Conservation (phyloP, 2,329 filamentous ascomycete species). For the Fusarium coffeatum region DNA sequence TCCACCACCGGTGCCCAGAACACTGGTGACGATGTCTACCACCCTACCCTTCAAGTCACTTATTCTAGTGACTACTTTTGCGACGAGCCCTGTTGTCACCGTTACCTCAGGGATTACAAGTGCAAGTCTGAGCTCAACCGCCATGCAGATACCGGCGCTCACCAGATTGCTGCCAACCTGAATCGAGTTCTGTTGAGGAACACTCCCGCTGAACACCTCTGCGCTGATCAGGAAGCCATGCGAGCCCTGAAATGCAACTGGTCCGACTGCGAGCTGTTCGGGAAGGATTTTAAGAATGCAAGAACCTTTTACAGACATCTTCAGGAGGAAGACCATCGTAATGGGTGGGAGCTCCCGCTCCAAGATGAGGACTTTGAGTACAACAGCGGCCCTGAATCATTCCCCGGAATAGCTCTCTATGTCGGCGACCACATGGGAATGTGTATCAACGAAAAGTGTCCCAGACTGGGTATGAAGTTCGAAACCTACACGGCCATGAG, state of each 20-base stretch:
- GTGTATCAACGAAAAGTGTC: conserved; percentile 24
- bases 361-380: neutral
- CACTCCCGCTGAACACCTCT: neutral
- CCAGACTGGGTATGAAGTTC: conserved; percentile 4
- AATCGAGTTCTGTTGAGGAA: conserved; percentile 6
- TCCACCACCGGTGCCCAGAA: neutral
- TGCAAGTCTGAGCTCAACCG: conserved; percentile 29
- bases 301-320: conserved; percentile 29
- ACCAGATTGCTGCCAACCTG: conserved; percentile 30
- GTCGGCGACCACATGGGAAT: neutral
- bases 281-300: conserved; percentile 7
- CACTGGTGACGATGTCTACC: neutral
- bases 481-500: neutral
- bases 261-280: conserved; percentile 17
- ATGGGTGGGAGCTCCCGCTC: neutral
- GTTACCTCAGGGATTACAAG: conserved; percentile 29
- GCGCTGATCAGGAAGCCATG: conserved; percentile 36
- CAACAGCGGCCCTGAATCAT: neutral
- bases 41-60: neutral
- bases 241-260: conserved; percentile 31
- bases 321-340: conserved; percentile 4
- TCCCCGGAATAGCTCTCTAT: conserved; percentile 17
- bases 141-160: conserved; percentile 18
- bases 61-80: conserved; percentile 6
- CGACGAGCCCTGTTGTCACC: conserved; percentile 33